phyloP scores from a whole-genome alignment of 2,329 filamentous ascomycete genomes.

The Rhynchosporium secalis region DNA sequence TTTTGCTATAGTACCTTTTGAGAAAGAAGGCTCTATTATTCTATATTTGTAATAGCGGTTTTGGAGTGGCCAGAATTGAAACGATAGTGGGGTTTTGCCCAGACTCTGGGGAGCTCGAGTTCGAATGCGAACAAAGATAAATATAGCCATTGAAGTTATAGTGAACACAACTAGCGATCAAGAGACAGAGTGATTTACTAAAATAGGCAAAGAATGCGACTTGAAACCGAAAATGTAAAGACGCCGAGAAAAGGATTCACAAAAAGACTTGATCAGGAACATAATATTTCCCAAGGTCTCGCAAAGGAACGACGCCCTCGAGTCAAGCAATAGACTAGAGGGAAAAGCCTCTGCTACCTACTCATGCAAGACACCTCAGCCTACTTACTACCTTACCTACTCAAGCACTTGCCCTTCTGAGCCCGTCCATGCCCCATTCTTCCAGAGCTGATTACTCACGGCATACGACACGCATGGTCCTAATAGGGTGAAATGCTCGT shows the following conservation, averaged over 20 bases:
- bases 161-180: not conserved
- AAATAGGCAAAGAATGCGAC: not conserved
- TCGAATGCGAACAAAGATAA: not conserved
- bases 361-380: not conserved
- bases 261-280: not conserved
- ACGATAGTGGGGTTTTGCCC: constrained; percentile 3
- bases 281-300: not conserved
- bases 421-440: not conserved
- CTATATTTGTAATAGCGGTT: not conserved
- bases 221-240: not conserved
- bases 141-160: not conserved
- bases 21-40: not conserved
- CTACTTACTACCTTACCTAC: not conserved
- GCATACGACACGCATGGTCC: constrained; percentile 15
- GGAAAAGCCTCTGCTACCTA: not conserved
- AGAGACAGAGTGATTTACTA: not conserved
- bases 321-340: constrained; percentile 14
- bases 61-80: constrained; percentile 4
- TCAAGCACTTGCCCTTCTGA: not conserved
- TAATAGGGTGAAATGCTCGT: not conserved
- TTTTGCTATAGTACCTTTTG: not conserved
- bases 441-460: not conserved
- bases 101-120: not conserved
- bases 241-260: not conserved
- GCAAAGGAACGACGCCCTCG: not conserved